Base-by-base conservation (phyloP, 306 rosid genomes). In the Quercus mongolica region DNA sequence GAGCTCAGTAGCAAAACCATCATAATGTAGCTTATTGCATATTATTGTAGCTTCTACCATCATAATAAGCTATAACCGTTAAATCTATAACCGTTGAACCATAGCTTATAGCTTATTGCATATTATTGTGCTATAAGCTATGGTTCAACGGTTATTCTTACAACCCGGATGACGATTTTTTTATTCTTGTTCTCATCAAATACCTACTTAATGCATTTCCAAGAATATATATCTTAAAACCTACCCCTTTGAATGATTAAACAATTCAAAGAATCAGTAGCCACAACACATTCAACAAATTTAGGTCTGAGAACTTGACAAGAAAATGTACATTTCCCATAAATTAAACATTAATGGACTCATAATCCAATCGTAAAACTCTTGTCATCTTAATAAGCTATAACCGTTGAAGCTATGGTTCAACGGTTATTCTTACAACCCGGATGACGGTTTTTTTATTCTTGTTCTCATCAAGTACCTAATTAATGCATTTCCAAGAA, bases 311-410 rank as follows among this genome's bases (percentile, higher is more conserved):
- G 75, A 67, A 5, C 7, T 35, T 69, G 56, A 17, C 81, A 23
- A 77, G 28, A 59, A 77, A 35, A 28, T 77, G 26, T 44, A 78
- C 58, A 23, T 23, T 68, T 77, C 18, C 54, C 80, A 77, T 5
- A 67, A 55, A 56, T 20, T 73, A 77, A 65, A 10, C 11, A 41
- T 41, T 35, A 35, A 35, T 35, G 41, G 41, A 35, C 9, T 35
- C 41, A 35, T 6, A 35, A 35, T 35, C 9, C 41, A 35, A 35
- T 35, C 41, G 41, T 35, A 35, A 35, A 35, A 21, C n/a, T 30
- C 28, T 21, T 56, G 59, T 69, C 70, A 57, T 38, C 15, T 69
- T 3, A 23, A 26, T 26, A 26, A 26, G 28, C 28, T 26, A 26
- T 26, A 26, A 26, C 28, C 28, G 28, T 26, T 26, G 28, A 26